These are phyloP conservation scores for Apiospora sp. DNA, from an alignment of 2,329 filamentous ascomycete species.

Conservation along the genomic window DNA sequence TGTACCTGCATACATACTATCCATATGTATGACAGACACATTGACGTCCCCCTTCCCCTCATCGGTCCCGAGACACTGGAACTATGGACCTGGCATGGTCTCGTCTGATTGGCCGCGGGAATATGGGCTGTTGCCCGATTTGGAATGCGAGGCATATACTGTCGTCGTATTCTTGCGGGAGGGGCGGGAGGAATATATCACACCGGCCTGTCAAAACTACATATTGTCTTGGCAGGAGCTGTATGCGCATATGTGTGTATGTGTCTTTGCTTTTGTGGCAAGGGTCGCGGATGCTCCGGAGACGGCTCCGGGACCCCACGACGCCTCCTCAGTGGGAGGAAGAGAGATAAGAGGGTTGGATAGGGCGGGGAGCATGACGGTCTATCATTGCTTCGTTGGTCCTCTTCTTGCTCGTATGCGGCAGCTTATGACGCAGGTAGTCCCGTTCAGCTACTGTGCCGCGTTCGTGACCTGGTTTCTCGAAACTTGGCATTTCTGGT, in stretches of 20 bases:
- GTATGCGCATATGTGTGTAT: not conserved
- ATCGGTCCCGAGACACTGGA: not conserved
- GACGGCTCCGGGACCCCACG: too few relatives aligned
- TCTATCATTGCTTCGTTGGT: not conserved
- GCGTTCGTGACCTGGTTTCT: not conserved
- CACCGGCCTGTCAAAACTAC: not conserved
- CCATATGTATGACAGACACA: too few relatives aligned
- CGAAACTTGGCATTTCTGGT: not conserved
- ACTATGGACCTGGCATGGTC: too few relatives aligned
- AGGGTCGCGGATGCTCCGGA: not conserved
- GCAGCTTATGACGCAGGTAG: not conserved
- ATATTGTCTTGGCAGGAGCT: not conserved
- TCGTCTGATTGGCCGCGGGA: too few relatives aligned
- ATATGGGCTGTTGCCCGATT: not conserved
- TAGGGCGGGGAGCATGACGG: not conserved
- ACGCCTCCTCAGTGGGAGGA: too few relatives aligned
- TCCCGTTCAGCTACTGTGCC: not conserved
- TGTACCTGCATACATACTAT: not conserved
- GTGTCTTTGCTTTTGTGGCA: not conserved
- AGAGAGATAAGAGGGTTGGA: not conserved
- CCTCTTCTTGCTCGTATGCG: not conserved
- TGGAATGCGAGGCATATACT: not conserved
- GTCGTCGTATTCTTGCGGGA: not conserved
- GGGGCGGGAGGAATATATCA: not conserved
- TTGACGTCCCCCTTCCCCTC: not conserved